A percentile compares a stretch with the other conserved stretches of the same genome.
Conservation (phyloP, 768 basidiomycete genomes). For the Dacryopinax primogenitus region DNA sequence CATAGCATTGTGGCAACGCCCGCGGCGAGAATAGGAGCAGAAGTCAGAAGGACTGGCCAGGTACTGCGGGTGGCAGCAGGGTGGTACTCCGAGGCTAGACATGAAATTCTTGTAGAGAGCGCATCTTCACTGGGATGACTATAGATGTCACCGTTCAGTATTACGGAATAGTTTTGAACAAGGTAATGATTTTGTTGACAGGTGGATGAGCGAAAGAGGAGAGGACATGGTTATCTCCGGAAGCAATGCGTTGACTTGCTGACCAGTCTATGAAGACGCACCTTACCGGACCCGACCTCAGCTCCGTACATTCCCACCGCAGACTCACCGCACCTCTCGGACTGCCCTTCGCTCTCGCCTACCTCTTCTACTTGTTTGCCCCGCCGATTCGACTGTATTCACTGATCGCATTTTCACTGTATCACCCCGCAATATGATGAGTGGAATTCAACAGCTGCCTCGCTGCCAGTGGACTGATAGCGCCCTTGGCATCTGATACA, state of each 20-base stretch:
- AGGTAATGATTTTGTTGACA: no score
- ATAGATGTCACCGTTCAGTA: no score
- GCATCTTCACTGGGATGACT: no score
- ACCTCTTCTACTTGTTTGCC: not conserved
- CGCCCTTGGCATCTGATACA: conserved; percentile 30
- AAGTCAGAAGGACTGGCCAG: no score
- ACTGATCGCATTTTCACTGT: not conserved
- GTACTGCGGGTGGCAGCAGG: no score
- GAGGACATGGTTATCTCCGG: not conserved
- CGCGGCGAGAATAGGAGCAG: not conserved
- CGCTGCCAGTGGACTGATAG: not conserved
- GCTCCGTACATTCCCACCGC: not conserved
- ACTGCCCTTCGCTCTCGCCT: not conserved
- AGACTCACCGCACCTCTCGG: not conserved
- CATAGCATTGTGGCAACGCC: not conserved
- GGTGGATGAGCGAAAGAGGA: not conserved
- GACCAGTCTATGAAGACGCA: conserved; percentile 6
- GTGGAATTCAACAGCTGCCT: not conserved
- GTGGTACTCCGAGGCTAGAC: no score
- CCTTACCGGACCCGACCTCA: conserved; percentile 4
- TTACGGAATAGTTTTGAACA: no score
- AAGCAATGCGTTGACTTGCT: conserved; percentile 7
- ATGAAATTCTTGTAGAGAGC: no score
- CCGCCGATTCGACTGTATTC: not conserved
- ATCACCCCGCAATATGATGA: not conserved